phyloP scores from a whole-genome alignment of 2,329 filamentous ascomycete genomes.

The Fusarium sp. region DNA sequence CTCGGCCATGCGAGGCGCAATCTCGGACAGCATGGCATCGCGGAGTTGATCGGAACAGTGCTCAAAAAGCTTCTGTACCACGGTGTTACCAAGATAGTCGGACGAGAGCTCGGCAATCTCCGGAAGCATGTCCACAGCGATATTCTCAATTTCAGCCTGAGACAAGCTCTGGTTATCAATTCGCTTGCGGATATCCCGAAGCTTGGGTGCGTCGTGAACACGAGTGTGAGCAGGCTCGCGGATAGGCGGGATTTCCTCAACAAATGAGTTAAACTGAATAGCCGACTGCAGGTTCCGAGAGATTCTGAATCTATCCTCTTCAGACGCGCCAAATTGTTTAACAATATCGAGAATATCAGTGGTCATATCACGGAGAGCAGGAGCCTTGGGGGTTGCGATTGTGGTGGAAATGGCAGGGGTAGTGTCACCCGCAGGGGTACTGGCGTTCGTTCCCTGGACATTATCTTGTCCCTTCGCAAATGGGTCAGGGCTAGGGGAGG shows the following conservation, averaged over 20 bases:
- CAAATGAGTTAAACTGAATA: conserved; percentile 76
- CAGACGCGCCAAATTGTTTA: conserved; percentile 83
- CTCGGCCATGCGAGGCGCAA: conserved; percentile 91
- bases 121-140: conserved; percentile 92
- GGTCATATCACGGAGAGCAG: conserved; percentile 80
- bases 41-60: conserved; percentile 91
- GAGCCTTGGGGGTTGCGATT: conserved; percentile 69
- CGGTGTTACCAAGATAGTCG: conserved; percentile 97
- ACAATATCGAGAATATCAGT: conserved; percentile 87
- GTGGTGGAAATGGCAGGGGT: conserved; percentile 45
- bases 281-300: conserved; percentile 78
- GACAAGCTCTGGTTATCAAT: conserved; percentile 95
- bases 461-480: conserved; percentile 68
- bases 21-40: conserved; percentile 88
- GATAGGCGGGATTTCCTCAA: conserved; percentile 87
- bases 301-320: conserved; percentile 80
- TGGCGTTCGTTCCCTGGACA: conserved; percentile 41
- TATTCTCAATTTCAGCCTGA: conserved; percentile 87
- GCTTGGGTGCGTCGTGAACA: conserved; percentile 90
- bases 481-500: conserved; percentile 90
- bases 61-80: conserved; percentile 99
- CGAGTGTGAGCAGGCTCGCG: conserved; percentile 88
- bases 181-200: conserved; percentile 94
- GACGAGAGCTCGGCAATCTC: conserved; percentile 95
- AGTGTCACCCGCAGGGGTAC: conserved; percentile 48